Evolutionary conservation across 371 early-diverging fungal genomes (phyloP), one percentile per base, ranked within the genome.

Genomic region (Mortierella sp.): DNA sequence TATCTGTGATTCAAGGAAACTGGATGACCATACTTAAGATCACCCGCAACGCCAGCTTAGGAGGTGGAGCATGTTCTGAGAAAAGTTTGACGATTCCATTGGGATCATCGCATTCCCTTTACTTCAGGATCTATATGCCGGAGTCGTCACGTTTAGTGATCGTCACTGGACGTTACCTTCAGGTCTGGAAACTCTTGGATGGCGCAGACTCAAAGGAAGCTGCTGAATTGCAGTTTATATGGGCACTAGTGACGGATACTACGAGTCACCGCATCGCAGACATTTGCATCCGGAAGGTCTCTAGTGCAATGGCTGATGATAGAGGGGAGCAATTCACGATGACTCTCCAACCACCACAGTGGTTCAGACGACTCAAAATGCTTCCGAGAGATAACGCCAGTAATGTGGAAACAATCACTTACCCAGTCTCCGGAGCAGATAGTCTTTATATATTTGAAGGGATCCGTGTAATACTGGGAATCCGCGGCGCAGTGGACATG

Each of bases 401-500:
- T 0, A 28, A 22, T 40, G 5, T 26, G 6, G 24, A 66, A 18
- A 32, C 24, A 20, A n/a, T 66, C 5, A 43, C 43, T 8, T 20
- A 43, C n/a, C 66, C 66, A 5, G 18, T 66, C 24, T 55, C 57
- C 22, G 14, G 37, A 12, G 9, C 9, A 5, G 66, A 58, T 45
- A 66, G 40, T 40, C 57, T 66, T 12, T 39, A 18, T 2, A 35
- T 65, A 18, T 8, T 54, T 2, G 28, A 54, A 22, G 45, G 43
- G 45, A 3, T 43, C 24, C 66, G 66, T 22, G 32, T 66, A 6
- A 18, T 8, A 10, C 66, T 58, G 20, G 66, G 66, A 3, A 58
- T 66, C 16, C 58, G 66, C 6, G 66, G 66, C 5, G 66, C 54
- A 0, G 47, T 66, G 0, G 66, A 66, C 43, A 55, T 70, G 70